These are phyloP conservation scores for Zygoascus flipseniorum DNA, from an alignment of 805 yeast genomes.

Conservation along the genomic window DNA sequence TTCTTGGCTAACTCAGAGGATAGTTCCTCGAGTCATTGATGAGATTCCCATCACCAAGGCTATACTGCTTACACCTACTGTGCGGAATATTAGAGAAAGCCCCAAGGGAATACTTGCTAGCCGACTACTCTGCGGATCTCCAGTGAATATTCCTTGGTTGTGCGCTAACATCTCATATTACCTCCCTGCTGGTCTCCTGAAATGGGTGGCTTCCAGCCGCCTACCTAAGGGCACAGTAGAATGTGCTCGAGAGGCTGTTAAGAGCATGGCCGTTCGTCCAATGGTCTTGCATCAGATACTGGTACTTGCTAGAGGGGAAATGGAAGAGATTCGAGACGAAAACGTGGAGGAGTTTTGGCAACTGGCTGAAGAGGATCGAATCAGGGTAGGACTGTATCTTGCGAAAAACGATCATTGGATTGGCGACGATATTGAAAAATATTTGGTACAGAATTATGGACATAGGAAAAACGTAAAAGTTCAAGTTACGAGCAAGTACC, in stretches of 20 bases:
- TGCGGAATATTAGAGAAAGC: slow-evolving; percentile 48
- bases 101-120: slow-evolving; percentile 30
- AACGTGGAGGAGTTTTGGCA: slow-evolving; percentile 39
- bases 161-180: neutral
- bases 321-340: slow-evolving; percentile 42
- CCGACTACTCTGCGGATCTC: neutral
- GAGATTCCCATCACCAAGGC: slow-evolving; percentile 34
- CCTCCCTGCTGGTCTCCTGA: slow-evolving; percentile 21
- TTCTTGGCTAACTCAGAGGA: slow-evolving; percentile 50
- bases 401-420: slow-evolving; percentile 65
- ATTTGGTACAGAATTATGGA: slow-evolving; percentile 33
- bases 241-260: slow-evolving; percentile 29
- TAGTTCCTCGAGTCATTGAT: slow-evolving; percentile 27
- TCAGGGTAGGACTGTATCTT: slow-evolving; percentile 46
- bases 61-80: slow-evolving; percentile 65
- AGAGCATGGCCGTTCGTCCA: slow-evolving; percentile 34
- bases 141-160: neutral
- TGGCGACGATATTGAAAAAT: slow-evolving; percentile 39
- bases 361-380: slow-evolving; percentile 27
- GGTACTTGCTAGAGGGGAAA: slow-evolving; percentile 52
- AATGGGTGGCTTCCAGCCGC: slow-evolving; percentile 1
- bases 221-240: slow-evolving; percentile 1
- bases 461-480: slow-evolving; percentile 25
- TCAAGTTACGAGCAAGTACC: slow-evolving; percentile 30
- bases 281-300: slow-evolving; percentile 46